Conservation (phyloP, 1,284 basidiomycete species). For the Boletus sp. region DNA sequence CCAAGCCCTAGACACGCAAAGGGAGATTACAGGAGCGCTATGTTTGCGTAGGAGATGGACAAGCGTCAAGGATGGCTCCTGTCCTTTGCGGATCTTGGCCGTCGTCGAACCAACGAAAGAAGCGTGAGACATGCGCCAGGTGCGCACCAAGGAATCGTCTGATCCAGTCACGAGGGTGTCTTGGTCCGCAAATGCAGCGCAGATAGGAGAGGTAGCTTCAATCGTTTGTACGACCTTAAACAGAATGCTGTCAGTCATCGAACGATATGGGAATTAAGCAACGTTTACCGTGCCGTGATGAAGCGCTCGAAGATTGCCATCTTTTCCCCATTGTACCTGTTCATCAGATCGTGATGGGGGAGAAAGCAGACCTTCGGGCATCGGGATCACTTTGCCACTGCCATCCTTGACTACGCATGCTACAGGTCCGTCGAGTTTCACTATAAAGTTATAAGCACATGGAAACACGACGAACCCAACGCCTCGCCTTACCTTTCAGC, state of each 20-base stretch:
- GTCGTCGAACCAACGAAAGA: conserved; percentile 22
- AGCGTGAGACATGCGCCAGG: conserved; percentile 63
- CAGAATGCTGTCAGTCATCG: neutral
- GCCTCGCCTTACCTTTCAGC: conserved; percentile 48
- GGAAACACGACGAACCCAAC: conserved; percentile 1
- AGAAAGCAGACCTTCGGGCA: conserved; percentile 54
- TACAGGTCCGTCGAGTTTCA: conserved; percentile 21
- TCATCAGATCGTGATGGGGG: conserved; percentile 64
- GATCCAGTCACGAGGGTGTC: conserved; percentile 74
- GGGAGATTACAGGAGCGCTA: conserved; percentile 59
- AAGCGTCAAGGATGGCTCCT: conserved; percentile 37
- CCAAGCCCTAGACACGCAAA: conserved; percentile 80
- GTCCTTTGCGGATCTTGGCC: conserved; percentile 28
- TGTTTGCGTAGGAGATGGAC: conserved; percentile 80
- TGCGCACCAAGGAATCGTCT: conserved; percentile 68
- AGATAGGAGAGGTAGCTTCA: conserved; percentile 68
- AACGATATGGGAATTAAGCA: neutral
- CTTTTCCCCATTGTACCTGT: conserved; percentile 60
- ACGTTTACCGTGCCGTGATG: conserved; percentile 55
- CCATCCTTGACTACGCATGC: conserved; percentile 23
- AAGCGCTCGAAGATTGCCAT: conserved; percentile 55
- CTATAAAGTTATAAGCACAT: conserved; percentile 15
- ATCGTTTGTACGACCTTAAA: conserved; percentile 67
- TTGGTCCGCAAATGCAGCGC: conserved; percentile 73
- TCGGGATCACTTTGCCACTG: conserved; percentile 57